Evolutionary conservation across 116 monocot species (phyloP).

Genomic region (Dioscorea cayenensis): DNA sequence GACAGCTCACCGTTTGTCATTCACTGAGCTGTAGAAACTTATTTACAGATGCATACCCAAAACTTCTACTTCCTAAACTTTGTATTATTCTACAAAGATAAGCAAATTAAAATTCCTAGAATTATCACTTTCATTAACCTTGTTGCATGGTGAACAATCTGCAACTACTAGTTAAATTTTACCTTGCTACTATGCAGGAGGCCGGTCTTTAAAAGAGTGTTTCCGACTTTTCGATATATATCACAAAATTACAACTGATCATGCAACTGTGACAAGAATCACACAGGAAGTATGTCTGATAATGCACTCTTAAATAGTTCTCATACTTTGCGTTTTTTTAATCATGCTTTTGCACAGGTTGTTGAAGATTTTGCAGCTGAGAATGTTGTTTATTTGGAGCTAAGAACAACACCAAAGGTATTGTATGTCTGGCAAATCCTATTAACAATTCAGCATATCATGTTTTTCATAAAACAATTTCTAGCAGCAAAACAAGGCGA

Average conservation of each 20-base stretch:
- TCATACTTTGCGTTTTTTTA: not conserved
- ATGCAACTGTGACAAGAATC: constrained; percentile 79
- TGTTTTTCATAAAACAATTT: not conserved
- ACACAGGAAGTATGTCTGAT: constrained; percentile 62
- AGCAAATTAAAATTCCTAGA: no score
- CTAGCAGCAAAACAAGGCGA: constrained; percentile 69
- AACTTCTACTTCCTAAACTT: no score
- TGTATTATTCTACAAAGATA: no score
- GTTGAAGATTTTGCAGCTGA: constrained; percentile 98
- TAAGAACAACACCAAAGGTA: constrained; percentile 97
- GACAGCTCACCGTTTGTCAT: no score
- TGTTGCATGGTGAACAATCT: no score
- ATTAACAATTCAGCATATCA: not conserved
- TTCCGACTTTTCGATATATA: constrained; percentile 88
- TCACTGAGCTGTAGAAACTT: no score
- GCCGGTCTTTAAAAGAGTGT: constrained; percentile 74
- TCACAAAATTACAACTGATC: constrained; percentile 86
- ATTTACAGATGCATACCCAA: no score
- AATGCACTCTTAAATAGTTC: not conserved
- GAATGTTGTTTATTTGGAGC: constrained; percentile 89
- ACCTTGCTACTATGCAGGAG: constrained; percentile 28
- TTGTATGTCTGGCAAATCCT: not conserved
- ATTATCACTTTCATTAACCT: not conserved
- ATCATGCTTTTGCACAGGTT: constrained; percentile 33
- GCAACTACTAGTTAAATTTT: not conserved